Evolutionary conservation across 805 yeast species (phyloP).

Genomic region (Starmerella bombicola): DNA sequence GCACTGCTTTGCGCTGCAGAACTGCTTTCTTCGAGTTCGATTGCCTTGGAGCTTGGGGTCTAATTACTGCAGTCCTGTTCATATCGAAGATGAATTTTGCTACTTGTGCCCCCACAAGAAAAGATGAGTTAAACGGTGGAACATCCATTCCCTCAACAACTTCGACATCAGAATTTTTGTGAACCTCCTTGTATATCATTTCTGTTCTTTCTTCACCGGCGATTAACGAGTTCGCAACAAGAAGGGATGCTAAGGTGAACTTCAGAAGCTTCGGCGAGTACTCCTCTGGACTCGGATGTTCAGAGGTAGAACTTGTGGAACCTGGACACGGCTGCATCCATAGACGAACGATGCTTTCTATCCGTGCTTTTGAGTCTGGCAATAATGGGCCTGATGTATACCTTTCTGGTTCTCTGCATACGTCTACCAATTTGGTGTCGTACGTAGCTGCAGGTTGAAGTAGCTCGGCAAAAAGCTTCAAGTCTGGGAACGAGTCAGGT

Average conservation of each 20-base stretch:
- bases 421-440: neutral
- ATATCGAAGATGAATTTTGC: conserved; percentile 1
- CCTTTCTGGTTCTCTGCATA: too few relatives aligned
- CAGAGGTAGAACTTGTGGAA: too few relatives aligned
- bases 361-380: too few relatives aligned
- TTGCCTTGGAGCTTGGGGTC: too few relatives aligned
- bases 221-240: neutral
- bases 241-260: neutral
- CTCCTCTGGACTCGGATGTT: neutral
- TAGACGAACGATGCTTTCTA: too few relatives aligned
- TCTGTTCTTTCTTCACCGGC: too few relatives aligned
- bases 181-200: neutral
- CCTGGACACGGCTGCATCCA: too few relatives aligned
- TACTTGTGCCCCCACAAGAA: neutral
- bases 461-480: conserved; percentile 6
- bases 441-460: conserved; percentile 1
- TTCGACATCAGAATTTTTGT: neutral
- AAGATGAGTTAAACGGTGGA: neutral
- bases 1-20: too few relatives aligned
- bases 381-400: too few relatives aligned
- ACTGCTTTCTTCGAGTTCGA: too few relatives aligned
- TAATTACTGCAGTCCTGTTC: too few relatives aligned
- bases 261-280: neutral
- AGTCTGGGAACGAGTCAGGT: conserved; percentile 16
- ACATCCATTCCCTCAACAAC: neutral